These are phyloP conservation scores for Collariella sp. DNA, from an alignment of 495 filamentous ascomycete genomes.

Conservation along the genomic window DNA sequence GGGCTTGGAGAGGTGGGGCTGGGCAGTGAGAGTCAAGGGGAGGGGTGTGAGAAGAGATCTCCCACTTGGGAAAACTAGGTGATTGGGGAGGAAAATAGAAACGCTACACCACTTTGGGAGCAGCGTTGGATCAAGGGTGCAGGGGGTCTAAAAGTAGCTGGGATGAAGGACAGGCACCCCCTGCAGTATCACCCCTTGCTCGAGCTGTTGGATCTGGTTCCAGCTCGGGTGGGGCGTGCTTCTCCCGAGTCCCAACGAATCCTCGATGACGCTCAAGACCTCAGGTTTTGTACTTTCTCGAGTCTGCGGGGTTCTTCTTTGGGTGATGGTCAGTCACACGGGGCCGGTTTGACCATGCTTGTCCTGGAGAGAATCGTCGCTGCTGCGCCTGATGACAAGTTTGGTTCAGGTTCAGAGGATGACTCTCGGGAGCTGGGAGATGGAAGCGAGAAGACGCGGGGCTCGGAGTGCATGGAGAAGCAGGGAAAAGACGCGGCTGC, in stretches of 20 bases:
- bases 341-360: constrained; percentile 1
- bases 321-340: constrained; percentile 23
- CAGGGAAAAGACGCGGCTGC: too few relatives aligned
- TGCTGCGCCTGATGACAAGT: background rate
- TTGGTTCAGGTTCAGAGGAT: constrained; percentile 5
- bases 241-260: constrained; percentile 1
- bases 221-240: constrained; percentile 10
- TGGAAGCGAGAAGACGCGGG: constrained; percentile 11
- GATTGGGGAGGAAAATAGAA: constrained; percentile 23
- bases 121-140: constrained; percentile 16
- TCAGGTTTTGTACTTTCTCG: too few relatives aligned
- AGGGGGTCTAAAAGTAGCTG: constrained; percentile 26
- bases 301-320: constrained; percentile 11
- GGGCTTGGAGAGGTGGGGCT: constrained; percentile 12
- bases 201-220: constrained; percentile 18
- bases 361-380: constrained; percentile 2
- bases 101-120: constrained; percentile 20
- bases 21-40: constrained; percentile 2
- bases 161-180: constrained; percentile 13
- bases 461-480: too few relatives aligned
- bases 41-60: constrained; percentile 5
- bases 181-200: constrained; percentile 10
- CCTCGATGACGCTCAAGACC: background rate
- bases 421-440: constrained; percentile 14
- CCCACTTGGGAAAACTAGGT: constrained; percentile 19